phyloP scores from a whole-genome alignment of 352 stramenopile species.

The Phytopythium boreale region DNA sequence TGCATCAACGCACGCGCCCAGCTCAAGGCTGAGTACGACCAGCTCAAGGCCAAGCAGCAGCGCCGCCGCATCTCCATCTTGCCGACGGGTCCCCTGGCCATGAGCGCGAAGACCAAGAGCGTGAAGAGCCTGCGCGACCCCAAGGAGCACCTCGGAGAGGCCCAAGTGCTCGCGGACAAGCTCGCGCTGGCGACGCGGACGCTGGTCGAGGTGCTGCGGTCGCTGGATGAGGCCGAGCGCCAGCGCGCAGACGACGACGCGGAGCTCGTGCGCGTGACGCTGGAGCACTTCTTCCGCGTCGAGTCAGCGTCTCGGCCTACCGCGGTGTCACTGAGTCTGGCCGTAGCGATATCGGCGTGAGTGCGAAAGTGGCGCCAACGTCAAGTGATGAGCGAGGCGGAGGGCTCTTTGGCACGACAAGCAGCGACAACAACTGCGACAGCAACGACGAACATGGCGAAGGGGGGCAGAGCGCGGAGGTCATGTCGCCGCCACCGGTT shows the following conservation, averaged over 20 bases:
- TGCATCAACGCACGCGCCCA: not conserved
- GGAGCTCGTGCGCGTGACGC: constrained; percentile 2
- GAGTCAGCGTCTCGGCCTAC: constrained; percentile 5
- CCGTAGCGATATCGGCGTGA: not conserved
- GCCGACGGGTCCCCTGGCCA: not conserved
- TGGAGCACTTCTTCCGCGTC: constrained; percentile 8
- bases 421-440: constrained; percentile 1
- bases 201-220: constrained; percentile 1
- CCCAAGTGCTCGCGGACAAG: constrained; percentile 1
- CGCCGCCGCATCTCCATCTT: not conserved
- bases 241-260: constrained; percentile 6
- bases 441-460: not conserved
- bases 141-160: not conserved
- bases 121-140: not conserved
- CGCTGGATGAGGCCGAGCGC: not conserved
- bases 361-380: not conserved
- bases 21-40: not conserved
- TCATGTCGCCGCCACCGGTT: not conserved
- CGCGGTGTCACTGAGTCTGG: no score
- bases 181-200: not conserved
- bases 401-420: not conserved
- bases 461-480: not conserved
- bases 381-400: not conserved
- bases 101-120: not conserved
- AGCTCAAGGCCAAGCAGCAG: not conserved